phyloP scores from a whole-genome alignment of 2,329 filamentous ascomycete genomes.

The Calonectria hawksworthii region DNA sequence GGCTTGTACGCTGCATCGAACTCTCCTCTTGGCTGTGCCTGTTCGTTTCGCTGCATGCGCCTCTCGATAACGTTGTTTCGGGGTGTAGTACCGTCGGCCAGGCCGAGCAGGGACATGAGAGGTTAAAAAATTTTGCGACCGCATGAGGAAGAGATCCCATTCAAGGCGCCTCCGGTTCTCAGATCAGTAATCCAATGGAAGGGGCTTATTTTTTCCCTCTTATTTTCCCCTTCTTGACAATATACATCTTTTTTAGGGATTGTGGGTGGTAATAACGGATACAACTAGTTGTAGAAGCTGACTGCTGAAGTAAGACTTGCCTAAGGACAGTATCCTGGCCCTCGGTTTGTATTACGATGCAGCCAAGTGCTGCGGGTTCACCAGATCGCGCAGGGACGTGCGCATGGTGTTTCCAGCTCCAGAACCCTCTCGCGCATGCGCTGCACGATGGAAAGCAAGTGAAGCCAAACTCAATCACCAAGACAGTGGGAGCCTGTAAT shows the following conservation, averaged over 20 bases:
- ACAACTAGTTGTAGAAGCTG: slow-evolving; percentile 32
- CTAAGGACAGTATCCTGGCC: slow-evolving; percentile 11
- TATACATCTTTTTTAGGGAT: slow-evolving; percentile 41
- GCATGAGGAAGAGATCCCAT: slow-evolving; percentile 28
- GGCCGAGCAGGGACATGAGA: slow-evolving; percentile 7
- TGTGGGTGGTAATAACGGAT: slow-evolving; percentile 23
- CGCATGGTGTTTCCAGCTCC: slow-evolving; percentile 6
- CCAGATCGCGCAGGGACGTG: slow-evolving; percentile 29
- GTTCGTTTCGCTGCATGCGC: slow-evolving; percentile 39
- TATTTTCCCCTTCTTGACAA: neutral
- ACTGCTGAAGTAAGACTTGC: slow-evolving; percentile 31
- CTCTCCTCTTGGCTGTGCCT: slow-evolving; percentile 32
- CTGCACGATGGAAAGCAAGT: neutral
- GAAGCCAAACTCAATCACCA: slow-evolving; percentile 3
- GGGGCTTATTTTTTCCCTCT: slow-evolving; percentile 21
- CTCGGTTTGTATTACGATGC: slow-evolving; percentile 14
- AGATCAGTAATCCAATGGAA: slow-evolving; percentile 18
- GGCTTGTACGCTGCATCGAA: slow-evolving; percentile 34
- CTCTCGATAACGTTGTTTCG: slow-evolving; percentile 22
- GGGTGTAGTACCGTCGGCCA: slow-evolving; percentile 32
- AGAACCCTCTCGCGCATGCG: neutral
- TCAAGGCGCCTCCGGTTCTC: slow-evolving; percentile 13
- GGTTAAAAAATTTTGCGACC: slow-evolving; percentile 4
- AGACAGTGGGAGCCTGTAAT: slow-evolving; percentile 16
- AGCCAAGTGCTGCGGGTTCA: slow-evolving; percentile 32